These are phyloP conservation scores for Penicillium chermesinum DNA, from an alignment of 495 filamentous ascomycete genomes.

Conservation along the genomic window DNA sequence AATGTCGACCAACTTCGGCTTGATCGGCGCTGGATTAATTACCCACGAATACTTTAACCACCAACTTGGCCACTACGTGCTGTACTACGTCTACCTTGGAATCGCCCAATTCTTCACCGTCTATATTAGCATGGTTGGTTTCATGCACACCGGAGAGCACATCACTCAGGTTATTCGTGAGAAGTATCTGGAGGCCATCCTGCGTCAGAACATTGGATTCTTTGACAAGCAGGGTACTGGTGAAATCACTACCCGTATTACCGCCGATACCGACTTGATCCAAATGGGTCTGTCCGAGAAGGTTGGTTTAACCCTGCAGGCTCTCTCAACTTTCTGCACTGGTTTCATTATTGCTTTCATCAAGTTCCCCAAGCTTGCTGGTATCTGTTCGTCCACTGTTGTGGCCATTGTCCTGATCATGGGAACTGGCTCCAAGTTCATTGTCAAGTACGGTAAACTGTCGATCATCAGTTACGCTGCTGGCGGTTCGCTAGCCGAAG, in stretches of 20 bases:
- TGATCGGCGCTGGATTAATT: slow-evolving; percentile 48
- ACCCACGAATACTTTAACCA: slow-evolving; percentile 51
- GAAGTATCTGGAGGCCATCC: slow-evolving; percentile 74
- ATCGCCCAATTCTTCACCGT: slow-evolving; percentile 78
- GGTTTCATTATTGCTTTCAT: slow-evolving; percentile 87
- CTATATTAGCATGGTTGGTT: slow-evolving; percentile 79
- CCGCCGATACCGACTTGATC: slow-evolving; percentile 81
- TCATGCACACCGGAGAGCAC: slow-evolving; percentile 92
- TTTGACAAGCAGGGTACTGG: slow-evolving; percentile 90
- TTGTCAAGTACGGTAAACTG: slow-evolving; percentile 72
- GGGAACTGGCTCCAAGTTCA: slow-evolving; percentile 65
- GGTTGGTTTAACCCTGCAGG: slow-evolving; percentile 67
- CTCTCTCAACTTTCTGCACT: slow-evolving; percentile 72
- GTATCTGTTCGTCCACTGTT: slow-evolving; percentile 76
- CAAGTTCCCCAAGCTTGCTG: slow-evolving; percentile 77
- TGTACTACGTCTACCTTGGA: slow-evolving; percentile 89
- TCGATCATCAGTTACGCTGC: slow-evolving; percentile 73
- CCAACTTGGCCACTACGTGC: slow-evolving; percentile 58
- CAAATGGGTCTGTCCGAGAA: slow-evolving; percentile 90
- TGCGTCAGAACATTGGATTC: slow-evolving; percentile 87
- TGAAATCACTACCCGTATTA: slow-evolving; percentile 90
- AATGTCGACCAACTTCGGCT: slow-evolving; percentile 66
- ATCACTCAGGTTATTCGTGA: slow-evolving; percentile 79
- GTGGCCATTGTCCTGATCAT: slow-evolving; percentile 68
- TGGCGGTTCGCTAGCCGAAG: slow-evolving; percentile 86